These are phyloP conservation scores for Cornus kousa DNA, from an alignment of 148 eudicot species.

Conservation along the genomic window DNA sequence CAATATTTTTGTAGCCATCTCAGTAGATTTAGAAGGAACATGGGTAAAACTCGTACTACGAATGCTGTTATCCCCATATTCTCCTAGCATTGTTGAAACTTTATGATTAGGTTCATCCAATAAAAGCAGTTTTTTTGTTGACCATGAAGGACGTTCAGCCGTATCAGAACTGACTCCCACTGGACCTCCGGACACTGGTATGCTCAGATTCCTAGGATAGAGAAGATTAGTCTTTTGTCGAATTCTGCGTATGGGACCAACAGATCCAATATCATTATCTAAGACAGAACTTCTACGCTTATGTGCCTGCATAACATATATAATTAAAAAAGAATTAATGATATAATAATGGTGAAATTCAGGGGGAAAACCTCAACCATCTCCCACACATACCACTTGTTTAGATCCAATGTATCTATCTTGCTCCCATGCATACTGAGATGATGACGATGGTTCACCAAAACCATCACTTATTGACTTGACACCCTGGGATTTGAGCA, in stretches of 20 bases:
- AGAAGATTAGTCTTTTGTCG: slow-evolving; percentile 84
- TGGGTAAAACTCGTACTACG: slow-evolving; percentile 41
- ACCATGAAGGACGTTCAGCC: slow-evolving; percentile 13
- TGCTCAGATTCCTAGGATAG: slow-evolving; percentile 37
- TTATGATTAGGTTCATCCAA: slow-evolving; percentile 19
- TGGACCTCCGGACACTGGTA: slow-evolving; percentile 32
- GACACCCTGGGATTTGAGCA: slow-evolving; percentile 32
- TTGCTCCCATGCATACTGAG: slow-evolving; percentile 39
- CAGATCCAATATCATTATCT: slow-evolving; percentile 76
- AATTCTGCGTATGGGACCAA: slow-evolving; percentile 85
- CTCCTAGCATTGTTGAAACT: slow-evolving; percentile 27
- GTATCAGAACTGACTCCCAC: slow-evolving; percentile 34
- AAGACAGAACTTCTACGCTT: slow-evolving; percentile 77
- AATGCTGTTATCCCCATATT: slow-evolving; percentile 23
- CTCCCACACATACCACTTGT: slow-evolving; percentile 45
- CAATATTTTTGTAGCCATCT: too few species aligned
- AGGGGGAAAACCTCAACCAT: background rate
- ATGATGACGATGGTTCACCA: slow-evolving; percentile 27
- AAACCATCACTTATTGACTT: slow-evolving; percentile 27
- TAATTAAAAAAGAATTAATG: background rate
- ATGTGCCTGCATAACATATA: slow-evolving; percentile 33
- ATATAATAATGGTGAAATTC: slow-evolving; percentile 1
- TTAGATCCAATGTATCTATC: slow-evolving; percentile 33
- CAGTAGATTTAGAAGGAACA: slow-evolving; percentile 72
- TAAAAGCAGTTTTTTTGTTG: slow-evolving; percentile 19